Evolutionary conservation across 2,329 filamentous ascomycete genomes (phyloP), one percentile per base, ranked within the genome.

Genomic region (Ophiognomonia clavigignenti-juglandacearum): DNA sequence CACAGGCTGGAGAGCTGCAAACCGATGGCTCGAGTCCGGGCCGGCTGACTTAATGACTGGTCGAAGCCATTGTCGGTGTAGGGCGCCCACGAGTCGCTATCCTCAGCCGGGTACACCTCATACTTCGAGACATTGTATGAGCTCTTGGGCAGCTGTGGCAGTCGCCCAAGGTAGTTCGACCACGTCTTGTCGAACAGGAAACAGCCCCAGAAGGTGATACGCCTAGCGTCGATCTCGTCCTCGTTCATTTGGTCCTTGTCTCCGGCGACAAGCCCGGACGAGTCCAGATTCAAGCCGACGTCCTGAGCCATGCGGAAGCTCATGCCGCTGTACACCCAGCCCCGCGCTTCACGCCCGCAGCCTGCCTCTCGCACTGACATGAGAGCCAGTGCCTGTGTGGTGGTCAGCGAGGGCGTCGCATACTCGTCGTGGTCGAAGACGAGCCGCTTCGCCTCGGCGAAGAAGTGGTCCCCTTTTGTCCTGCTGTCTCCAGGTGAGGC

Each of bases 141-240:
- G 24, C 82, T 82, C 35, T 81, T 83, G 0, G 88, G 85, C 10
- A 97, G 72, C 64, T 96, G 92, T 10, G 93, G 92, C 52, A 96
- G 74, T 36, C 93, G 85, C 39, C 93, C 92, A 22, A 97, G 78
- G 58, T 97, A 97, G 63, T 96, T 97, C 41, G 91, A 96, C 91
- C 92, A 97, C 64, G 89, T 95, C 75, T 96, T 97, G 71, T 98
- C 93, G 63, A 97, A 95, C n/a, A 96, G 69, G 65, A 93, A 97
- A 63, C 91, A 96, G 6, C 93, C 93, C 93, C 93, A 97, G 61
- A 96, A 97, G 0, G 93, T 97, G 35, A 97, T 85, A 44, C 88
- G 78, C 32, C 93, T 77, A 3, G 90, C 91, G 66, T 98, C 93
- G 32, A 95, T 79, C 64, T 96, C 92, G 39, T 86, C 78, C 48